A percentile compares a stretch with the other conserved stretches of the same genome.
Conservation (phyloP, 805 yeast species). For the Candida chilensis region DNA sequence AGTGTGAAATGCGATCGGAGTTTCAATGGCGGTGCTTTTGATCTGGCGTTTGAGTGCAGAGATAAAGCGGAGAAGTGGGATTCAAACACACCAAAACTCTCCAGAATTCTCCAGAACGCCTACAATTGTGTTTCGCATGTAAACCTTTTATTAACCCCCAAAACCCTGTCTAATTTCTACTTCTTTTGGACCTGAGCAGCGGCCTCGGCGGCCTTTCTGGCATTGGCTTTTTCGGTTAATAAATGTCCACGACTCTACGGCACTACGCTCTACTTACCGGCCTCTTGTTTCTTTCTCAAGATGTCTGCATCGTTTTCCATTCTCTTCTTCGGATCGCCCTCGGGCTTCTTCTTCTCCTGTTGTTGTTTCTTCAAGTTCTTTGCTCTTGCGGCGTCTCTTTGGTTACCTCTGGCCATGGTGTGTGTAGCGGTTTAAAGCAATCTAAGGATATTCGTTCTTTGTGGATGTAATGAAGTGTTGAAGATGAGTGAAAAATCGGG, state of each 20-base stretch:
- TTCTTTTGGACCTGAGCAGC: slow-evolving; percentile 9
- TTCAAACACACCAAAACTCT: no score
- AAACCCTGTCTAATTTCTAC: neutral
- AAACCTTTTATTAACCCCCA: no score
- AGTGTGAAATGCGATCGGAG: no score
- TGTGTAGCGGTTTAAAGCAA: neutral
- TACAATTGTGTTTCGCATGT: no score
- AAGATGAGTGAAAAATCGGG: slow-evolving; percentile 17
- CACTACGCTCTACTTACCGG: slow-evolving; percentile 37
- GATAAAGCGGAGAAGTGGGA: no score
- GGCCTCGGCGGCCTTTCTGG: slow-evolving; percentile 24
- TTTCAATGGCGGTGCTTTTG: no score
- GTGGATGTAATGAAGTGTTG: neutral
- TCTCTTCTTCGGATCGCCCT: slow-evolving; percentile 81
- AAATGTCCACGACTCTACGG: neutral
- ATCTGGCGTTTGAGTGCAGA: no score
- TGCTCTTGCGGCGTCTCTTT: slow-evolving; percentile 88
- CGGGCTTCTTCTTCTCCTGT: slow-evolving; percentile 56
- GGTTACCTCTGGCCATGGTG: slow-evolving; percentile 91
- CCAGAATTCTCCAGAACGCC: no score
- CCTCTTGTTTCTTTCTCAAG: slow-evolving; percentile 82
- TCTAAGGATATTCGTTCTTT: slow-evolving; percentile 1
- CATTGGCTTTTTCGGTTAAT: slow-evolving; percentile 30
- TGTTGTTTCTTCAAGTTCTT: slow-evolving; percentile 79
- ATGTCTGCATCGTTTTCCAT: slow-evolving; percentile 86